Conservation (phyloP, 345 rosid species). For the Boechera stricta region DNA sequence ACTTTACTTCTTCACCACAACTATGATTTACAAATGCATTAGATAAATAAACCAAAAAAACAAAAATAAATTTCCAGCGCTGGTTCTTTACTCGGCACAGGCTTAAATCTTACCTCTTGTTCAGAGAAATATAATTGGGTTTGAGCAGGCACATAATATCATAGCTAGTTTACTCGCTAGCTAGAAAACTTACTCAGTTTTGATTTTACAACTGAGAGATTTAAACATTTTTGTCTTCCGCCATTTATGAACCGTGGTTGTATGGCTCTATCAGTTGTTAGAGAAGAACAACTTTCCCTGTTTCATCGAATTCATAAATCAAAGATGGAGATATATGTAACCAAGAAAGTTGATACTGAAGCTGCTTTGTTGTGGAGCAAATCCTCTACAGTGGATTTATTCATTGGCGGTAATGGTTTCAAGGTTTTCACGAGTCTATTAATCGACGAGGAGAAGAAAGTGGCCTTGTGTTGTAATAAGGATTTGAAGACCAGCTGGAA, state of each 20-base stretch:
- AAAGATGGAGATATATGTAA: background rate
- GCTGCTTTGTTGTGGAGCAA: background rate
- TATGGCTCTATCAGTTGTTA: background rate
- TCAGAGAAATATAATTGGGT: too few relatives aligned
- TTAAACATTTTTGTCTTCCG: background rate
- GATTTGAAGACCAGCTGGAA: too few relatives aligned
- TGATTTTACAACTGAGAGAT: background rate
- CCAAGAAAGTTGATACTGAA: background rate
- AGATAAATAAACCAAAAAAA: too few relatives aligned
- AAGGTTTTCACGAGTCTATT: background rate
- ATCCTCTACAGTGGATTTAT: background rate
- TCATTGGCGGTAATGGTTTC: background rate
- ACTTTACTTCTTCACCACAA: too few relatives aligned
- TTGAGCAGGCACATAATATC: too few relatives aligned
- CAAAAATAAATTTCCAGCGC: too few relatives aligned
- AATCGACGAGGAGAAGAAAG: slow-evolving; percentile 16
- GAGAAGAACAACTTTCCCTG: background rate
- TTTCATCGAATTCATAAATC: background rate
- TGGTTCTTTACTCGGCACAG: too few relatives aligned
- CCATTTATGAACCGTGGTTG: background rate
- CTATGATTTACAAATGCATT: too few relatives aligned
- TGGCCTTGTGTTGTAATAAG: background rate
- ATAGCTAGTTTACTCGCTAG: too few relatives aligned
- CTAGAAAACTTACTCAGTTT: background rate
- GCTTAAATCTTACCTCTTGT: too few relatives aligned